Base-by-base conservation (phyloP, 1,284 basidiomycete genomes). In the Albatrellus sp. region DNA sequence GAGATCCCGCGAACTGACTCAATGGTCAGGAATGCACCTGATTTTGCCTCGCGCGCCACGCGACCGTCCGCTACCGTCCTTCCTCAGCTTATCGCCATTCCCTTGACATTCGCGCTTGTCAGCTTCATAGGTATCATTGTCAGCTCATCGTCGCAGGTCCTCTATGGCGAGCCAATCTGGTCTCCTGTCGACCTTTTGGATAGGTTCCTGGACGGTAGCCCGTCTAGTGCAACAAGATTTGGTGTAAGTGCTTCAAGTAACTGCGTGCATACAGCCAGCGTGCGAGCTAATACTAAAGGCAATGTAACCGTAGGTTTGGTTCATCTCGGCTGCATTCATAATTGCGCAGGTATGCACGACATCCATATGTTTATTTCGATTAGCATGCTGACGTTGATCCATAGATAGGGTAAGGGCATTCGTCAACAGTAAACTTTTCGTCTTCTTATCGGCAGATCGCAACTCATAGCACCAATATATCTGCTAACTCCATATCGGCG, bases 61-160 rank as follows among this genome's bases (percentile, higher is more conserved):
- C 73, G 68, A 7, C 82, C 85, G 5, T 67, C 69, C 5, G 81
- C 80, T 19, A 82, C 82, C 6, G 62, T 84, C 19, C 72, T 72
- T 58, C 82, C 87, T 16, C 87, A 90, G 59, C 64, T 80, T 43
- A 61, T 87, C 49, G 72, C 84, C 0, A 72, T 90, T 32, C 89
- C 89, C 0, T 52, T 90, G 37, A 75, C 77, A 0, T 90, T 89
- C 61, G 77, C 75, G 29, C 61, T 90, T 49, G 84, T 88, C 47
- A 81, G 78, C 52, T 83, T 92, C 65, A 69, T 91, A 47, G 89
- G 88, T 5, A 85, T 92, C 57, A 78, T 90, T 41, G 87, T 91
- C 51, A 80, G 81, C 41, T 87, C 83, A 1, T 80, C 81, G 6
- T 83, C 80, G n/a, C 67, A 76, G 47, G 72, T 78, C 13, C 80